Evolutionary conservation across 1,139 yeast genomes (phyloP).

Genomic region (Yamadazyma jaroonii): DNA sequence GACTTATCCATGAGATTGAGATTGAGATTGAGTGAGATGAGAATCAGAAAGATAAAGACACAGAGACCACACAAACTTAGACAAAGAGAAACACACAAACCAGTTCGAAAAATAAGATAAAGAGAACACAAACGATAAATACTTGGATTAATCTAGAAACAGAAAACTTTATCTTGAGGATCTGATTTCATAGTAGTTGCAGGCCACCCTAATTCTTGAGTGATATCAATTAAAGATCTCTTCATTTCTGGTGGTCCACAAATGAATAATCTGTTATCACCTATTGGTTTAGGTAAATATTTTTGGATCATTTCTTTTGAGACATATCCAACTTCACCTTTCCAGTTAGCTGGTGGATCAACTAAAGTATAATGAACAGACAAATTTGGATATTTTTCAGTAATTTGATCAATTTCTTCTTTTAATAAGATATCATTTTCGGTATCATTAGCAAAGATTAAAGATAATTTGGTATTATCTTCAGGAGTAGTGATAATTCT

Average conservation of each 20-base stretch:
- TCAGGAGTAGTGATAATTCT: conserved; percentile 64
- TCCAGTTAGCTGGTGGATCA: conserved; percentile 43
- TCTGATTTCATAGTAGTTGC: conserved; percentile 42
- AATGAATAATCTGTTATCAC: conserved; percentile 53
- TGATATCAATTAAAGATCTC: conserved; percentile 43
- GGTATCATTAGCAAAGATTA: conserved; percentile 70
- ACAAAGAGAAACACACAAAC: neutral
- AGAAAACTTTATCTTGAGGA: conserved; percentile 66
- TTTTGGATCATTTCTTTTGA: conserved; percentile 53
- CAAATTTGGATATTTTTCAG: conserved; percentile 59
- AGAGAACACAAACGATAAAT: neutral
- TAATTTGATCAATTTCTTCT: conserved; percentile 67
- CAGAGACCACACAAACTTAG: too few relatives aligned
- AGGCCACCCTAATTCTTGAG: conserved; percentile 64
- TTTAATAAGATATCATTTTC: conserved; percentile 69
- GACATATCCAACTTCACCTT: conserved; percentile 58
- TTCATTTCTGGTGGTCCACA: conserved; percentile 83
- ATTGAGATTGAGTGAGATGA: neutral
- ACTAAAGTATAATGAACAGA: conserved; percentile 42
- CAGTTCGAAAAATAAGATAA: neutral
- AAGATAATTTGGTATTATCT: conserved; percentile 56
- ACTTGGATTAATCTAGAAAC: conserved; percentile 46
- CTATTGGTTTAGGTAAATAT: conserved; percentile 48
- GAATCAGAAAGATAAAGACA: neutral
- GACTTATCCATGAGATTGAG: conserved; percentile 18